Evolutionary conservation across 1,139 yeast genomes (phyloP), one percentile per base, ranked within the genome.

Genomic region (Magnusiomyces magnusii): DNA sequence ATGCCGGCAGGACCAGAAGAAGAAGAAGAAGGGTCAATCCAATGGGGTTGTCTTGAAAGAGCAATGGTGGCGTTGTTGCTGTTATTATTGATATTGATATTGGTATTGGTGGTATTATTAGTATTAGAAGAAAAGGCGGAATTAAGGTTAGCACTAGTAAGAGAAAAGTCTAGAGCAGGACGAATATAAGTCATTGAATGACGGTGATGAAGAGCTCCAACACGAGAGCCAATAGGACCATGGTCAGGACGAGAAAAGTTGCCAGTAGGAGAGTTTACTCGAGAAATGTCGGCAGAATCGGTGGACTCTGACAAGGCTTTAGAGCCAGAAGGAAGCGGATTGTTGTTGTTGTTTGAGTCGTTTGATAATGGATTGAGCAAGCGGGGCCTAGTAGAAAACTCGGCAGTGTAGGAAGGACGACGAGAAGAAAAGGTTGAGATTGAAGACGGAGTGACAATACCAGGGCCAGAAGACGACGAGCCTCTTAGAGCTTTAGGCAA

Each of bases 351-450:
- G 27, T 23, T 44, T 44, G 24, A 23, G 7, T 7, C 27, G 27
- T 23, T 23, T 44, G 24, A 23, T 10, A n/a, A 3, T 21, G 9
- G 49, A 21, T 44, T 9, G 49, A 23, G n/a, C 13, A 50, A 27
- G 24, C 55, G 55, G 34, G 55, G 49, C 24, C 31, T 41, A n/a
- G 39, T 39, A 19, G 55, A 41, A 19, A 39, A 52, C 21, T 52
- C 55, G 5, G 55, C 55, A 23, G 55, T 25, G n/a, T 39, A 52
- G 36, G 55, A 52, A 27, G 55, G 55, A 24, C 55, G 34, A 7
- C 55, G 47, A 7, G 55, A 52, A 21, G 55, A 52, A 24, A 52
- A 28, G 9, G 47, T 28, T 13, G 55, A 52, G 21, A 52, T 41
- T 44, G 49, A 44, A 27, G 41, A 28, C 15, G 55, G 55, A 13